Evolutionary conservation across 371 early-diverging fungal species (phyloP).

Genomic region (Mortierella sp.): DNA sequence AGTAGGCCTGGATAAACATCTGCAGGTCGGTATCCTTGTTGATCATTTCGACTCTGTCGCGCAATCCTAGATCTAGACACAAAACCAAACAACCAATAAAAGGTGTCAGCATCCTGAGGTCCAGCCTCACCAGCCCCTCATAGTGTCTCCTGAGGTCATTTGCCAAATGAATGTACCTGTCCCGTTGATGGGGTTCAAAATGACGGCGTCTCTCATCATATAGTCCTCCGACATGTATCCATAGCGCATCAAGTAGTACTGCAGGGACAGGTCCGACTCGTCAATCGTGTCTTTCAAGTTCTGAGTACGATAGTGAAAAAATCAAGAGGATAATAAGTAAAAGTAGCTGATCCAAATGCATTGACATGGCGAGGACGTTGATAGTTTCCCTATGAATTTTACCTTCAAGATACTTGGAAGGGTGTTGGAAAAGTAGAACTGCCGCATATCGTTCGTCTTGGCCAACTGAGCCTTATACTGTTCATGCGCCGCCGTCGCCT

Average conservation of each 20-base stretch:
- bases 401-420: constrained; percentile 78
- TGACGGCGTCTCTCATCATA: constrained; percentile 66
- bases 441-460: constrained; percentile 70
- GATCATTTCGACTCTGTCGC: constrained; percentile 71
- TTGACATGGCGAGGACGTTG: too few relatives aligned
- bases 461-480: constrained; percentile 78
- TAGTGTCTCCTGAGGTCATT: background rate
- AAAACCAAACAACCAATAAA: background rate
- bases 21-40: constrained; percentile 67
- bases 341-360: constrained; percentile 5
- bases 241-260: constrained; percentile 80
- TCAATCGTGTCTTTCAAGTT: constrained; percentile 78
- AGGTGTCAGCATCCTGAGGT: background rate
- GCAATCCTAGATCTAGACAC: constrained; percentile 60
- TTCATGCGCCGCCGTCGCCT: constrained; percentile 78
- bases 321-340: background rate
- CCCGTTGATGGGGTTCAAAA: constrained; percentile 63
- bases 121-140: background rate
- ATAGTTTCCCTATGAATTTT: constrained; percentile 2
- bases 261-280: constrained; percentile 79
- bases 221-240: constrained; percentile 68
- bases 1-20: constrained; percentile 55
- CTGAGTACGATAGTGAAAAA: constrained; percentile 31
- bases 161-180: constrained; percentile 43
- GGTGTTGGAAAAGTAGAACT: constrained; percentile 72